phyloP scores from a whole-genome alignment of 2,329 filamentous ascomycete species.

The Emmonsiellopsis sp. region DNA sequence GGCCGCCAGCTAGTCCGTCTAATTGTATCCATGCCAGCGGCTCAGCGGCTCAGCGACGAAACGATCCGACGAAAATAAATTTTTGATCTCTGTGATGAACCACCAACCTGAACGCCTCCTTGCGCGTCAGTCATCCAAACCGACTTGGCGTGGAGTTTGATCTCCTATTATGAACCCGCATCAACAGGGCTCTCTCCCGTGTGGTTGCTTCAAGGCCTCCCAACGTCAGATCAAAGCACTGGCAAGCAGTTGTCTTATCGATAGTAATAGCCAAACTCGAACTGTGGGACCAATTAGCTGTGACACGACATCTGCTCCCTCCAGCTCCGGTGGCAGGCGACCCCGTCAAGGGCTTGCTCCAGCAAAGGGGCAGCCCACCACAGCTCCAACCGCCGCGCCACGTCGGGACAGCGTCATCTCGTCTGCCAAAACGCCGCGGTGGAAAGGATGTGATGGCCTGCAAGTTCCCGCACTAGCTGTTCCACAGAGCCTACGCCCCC shows the following conservation, averaged over 20 bases:
- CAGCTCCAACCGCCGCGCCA: background rate
- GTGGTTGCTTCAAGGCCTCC: background rate
- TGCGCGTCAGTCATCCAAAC: background rate
- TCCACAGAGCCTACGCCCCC: background rate
- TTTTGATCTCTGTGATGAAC: no score
- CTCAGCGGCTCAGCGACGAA: background rate
- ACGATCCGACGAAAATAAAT: no score
- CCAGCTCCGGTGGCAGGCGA: background rate
- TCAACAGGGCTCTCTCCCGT: background rate
- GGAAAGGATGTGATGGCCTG: slow-evolving; percentile 5
- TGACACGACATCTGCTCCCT: background rate
- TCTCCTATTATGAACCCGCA: background rate
- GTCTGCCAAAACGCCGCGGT: background rate
- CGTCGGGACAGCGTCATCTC: background rate
- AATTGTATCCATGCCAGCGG: background rate
- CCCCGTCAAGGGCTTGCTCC: background rate
- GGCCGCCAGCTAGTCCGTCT: background rate
- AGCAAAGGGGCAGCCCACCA: background rate
- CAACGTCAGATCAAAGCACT: no score
- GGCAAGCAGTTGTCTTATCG: no score
- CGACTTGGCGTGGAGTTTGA: background rate
- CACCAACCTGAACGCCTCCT: no score
- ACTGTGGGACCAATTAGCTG: background rate
- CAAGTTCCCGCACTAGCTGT: slow-evolving; percentile 6
- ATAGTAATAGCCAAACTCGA: background rate